phyloP scores from a whole-genome alignment of 768 basidiomycete species.

The Agaricus sinodeliciosus region DNA sequence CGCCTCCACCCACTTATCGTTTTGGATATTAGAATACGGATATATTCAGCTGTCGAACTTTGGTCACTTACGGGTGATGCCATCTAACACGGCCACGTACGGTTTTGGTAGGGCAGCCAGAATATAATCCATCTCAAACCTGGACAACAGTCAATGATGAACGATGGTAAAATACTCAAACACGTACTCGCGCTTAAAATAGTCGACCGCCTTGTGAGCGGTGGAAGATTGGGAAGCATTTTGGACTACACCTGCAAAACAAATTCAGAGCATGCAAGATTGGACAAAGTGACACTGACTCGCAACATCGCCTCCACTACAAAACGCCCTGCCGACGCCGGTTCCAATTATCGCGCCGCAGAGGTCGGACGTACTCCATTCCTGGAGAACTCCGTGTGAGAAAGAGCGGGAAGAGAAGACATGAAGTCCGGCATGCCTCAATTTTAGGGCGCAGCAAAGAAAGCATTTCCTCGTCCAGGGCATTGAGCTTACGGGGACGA shows the following conservation, averaged over 20 bases:
- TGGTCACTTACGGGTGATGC: constrained; percentile 71
- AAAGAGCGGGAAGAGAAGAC: constrained; percentile 4
- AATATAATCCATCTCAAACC: constrained; percentile 76
- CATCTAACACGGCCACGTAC: constrained; percentile 89
- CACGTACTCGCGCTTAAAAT: constrained; percentile 85
- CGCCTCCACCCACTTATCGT: constrained; percentile 86
- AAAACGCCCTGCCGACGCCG: constrained; percentile 75
- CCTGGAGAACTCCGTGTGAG: constrained; percentile 33
- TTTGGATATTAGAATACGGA: constrained; percentile 7
- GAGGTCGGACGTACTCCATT: constrained; percentile 69
- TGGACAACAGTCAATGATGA: constrained; percentile 21
- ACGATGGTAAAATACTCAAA: constrained; percentile 13
- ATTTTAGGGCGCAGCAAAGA: constrained; percentile 62
- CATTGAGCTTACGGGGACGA: constrained; percentile 74
- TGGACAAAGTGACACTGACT: constrained; percentile 41
- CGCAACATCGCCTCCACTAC: constrained; percentile 91
- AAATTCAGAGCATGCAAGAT: neutral
- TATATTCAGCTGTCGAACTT: neutral
- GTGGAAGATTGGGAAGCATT: constrained; percentile 45
- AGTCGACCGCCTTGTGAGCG: constrained; percentile 63
- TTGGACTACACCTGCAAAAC: constrained; percentile 45
- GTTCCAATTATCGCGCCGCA: constrained; percentile 68
- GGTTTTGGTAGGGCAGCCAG: constrained; percentile 71
- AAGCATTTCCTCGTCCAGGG: constrained; percentile 78
- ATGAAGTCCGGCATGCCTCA: constrained; percentile 39